phyloP scores from a whole-genome alignment of 768 basidiomycete genomes.

The Phallus indusiatus region DNA sequence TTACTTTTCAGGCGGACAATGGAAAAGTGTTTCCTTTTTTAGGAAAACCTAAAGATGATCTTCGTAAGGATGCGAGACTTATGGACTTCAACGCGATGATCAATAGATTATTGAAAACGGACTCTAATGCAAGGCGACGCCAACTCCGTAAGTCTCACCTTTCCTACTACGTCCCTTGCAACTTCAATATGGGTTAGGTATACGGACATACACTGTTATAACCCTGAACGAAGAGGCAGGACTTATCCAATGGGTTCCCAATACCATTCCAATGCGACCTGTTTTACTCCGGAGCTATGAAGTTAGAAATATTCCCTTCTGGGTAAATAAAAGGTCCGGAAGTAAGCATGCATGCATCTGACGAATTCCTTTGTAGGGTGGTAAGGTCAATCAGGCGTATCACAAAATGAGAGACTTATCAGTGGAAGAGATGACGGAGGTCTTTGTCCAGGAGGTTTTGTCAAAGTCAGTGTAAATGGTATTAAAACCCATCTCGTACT shows the following conservation, averaged over 20 bases:
- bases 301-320: constrained; percentile 33
- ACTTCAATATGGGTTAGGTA: constrained; percentile 41
- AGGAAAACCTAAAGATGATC: constrained; percentile 94
- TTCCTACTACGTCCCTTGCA: not conserved
- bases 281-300: constrained; percentile 66
- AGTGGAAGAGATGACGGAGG: constrained; percentile 40
- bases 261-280: constrained; percentile 75
- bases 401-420: constrained; percentile 38
- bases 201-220: constrained; percentile 97
- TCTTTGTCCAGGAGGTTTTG: constrained; percentile 49
- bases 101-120: constrained; percentile 89
- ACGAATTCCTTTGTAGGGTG: constrained; percentile 25
- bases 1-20: constrained; percentile 75
- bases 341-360: not conserved
- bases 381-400: constrained; percentile 38
- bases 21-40: constrained; percentile 84
- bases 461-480: constrained; percentile 34
- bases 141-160: constrained; percentile 62
- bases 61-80: constrained; percentile 91
- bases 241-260: constrained; percentile 96
- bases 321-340: constrained; percentile 30
- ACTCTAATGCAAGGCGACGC: constrained; percentile 84
- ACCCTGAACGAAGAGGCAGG: constrained; percentile 97
- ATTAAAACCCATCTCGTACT: not conserved
- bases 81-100: constrained; percentile 99